phyloP scores from a whole-genome alignment of 306 rosid species.

The Cucurbita ficifolia region DNA sequence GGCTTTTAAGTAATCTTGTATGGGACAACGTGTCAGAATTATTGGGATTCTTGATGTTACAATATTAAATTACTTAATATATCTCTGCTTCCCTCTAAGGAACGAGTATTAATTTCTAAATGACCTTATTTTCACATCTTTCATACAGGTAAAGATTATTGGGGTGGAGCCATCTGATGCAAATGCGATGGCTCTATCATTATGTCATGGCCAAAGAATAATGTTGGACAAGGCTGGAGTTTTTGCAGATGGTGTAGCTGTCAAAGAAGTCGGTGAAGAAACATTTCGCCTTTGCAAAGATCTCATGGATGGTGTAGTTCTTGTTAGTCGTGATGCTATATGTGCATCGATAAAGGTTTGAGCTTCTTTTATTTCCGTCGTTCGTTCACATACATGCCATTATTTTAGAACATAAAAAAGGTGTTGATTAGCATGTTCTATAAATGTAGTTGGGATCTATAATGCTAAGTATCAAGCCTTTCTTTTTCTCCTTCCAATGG shows the following conservation, averaged over 20 bases:
- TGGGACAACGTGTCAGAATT: neutral
- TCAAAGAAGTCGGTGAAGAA: conserved; percentile 95
- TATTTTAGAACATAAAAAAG: neutral
- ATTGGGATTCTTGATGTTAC: neutral
- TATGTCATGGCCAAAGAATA: conserved; percentile 75
- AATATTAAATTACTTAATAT: neutral
- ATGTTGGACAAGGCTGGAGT: conserved; percentile 75
- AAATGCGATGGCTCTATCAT: conserved; percentile 85
- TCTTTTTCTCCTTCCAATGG: neutral
- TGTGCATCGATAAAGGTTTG: conserved; percentile 92
- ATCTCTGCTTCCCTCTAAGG: neutral
- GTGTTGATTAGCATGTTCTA: neutral
- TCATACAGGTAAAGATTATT: conserved; percentile 66
- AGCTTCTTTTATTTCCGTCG: neutral
- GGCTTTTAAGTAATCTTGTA: neutral
- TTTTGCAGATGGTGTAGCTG: conserved; percentile 98
- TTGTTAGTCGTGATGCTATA: conserved; percentile 82
- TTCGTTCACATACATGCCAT: neutral
- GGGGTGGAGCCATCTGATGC: conserved; percentile 95
- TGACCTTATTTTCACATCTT: neutral
- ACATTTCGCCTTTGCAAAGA: conserved; percentile 77
- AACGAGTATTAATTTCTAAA: neutral
- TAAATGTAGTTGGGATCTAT: neutral
- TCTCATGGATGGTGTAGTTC: conserved; percentile 77
- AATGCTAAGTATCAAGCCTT: neutral